Base-by-base conservation (phyloP, 805 yeast species). In the Lachancea mirantina region DNA sequence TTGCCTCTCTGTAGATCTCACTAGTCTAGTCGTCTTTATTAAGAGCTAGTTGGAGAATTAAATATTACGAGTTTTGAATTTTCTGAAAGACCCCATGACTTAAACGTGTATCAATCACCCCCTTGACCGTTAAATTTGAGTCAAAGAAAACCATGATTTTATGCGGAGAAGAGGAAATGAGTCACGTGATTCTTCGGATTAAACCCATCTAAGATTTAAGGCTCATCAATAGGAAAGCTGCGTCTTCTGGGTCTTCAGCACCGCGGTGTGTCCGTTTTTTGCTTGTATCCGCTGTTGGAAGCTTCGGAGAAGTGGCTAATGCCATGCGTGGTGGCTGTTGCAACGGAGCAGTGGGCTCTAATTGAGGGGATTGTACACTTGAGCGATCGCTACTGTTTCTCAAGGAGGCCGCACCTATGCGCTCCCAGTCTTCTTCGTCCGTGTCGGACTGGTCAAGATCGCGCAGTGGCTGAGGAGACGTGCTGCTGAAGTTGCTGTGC, bases 351-450 rank as follows among this genome's bases (percentile, higher is more conserved):
- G 14, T 14, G 23, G 36, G 19, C 6, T 11, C 22, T 11, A 28
- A 24, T 9, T 26, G 23, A 14, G 38, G 38, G 2, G 38, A 34
- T 10, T 26, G 33, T 21, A 34, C 13, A 4, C 17, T 39, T 10
- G 48, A 41, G 16, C 39, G 41, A 4, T 38, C 41, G 13, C 44
- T 32, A 22, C 42, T 42, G 29, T 44, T 60, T 28, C 83, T 62
- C 35, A 85, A 62, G 26, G 74, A 64, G 23, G 72, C 78, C 0
- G 96, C 87, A 1, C 96, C 96, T 34, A 88, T 79, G 0, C 85
- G 62, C 41, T 78, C 82, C 98, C 98, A 89, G 58, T 89, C 97
- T 58, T 89, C 98, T 52, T 89, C 97, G 57, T 89, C 98, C 0
- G 98, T 89, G 49, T 84, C 94, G 26, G 77, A 70, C 32, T 57